phyloP scores from a whole-genome alignment of 1,284 basidiomycete genomes.

The Sporisorium iseilematis-ciliati region DNA sequence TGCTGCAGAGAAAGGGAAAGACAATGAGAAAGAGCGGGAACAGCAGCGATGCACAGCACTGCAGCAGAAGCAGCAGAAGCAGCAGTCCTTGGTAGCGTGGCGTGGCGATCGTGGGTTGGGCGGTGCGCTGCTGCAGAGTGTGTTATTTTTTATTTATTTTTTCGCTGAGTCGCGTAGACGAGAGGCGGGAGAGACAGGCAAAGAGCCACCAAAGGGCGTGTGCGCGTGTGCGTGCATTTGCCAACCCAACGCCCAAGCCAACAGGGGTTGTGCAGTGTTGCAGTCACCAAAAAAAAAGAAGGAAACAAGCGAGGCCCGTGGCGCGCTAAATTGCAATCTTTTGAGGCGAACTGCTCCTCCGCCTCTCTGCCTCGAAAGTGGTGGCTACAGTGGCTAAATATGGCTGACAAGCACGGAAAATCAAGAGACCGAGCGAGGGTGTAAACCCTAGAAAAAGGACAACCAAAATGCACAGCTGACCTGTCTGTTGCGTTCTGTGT shows the following conservation, averaged over 20 bases:
- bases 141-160: constrained; percentile 5
- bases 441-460: background rate
- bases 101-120: constrained; percentile 26
- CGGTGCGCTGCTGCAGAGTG: constrained; percentile 12
- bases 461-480: background rate
- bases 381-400: background rate
- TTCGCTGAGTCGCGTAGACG: background rate
- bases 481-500: background rate
- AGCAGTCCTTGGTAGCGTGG: background rate
- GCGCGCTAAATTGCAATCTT: constrained; percentile 12
- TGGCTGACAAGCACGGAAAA: background rate
- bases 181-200: background rate
- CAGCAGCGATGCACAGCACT: background rate
- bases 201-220: constrained; percentile 9
- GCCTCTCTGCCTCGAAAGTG: background rate
- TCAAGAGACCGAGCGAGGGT: background rate
- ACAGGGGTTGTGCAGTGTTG: constrained; percentile 19
- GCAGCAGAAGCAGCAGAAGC: background rate
- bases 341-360: background rate
- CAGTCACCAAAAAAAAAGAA: background rate
- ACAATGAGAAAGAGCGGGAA: no score
- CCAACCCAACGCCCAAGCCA: background rate
- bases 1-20: background rate
- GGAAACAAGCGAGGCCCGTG: background rate
- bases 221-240: constrained; percentile 11